Conservation (phyloP, 225 moss, liverwort and hornwort species). For the Physcomitrium patens region DNA sequence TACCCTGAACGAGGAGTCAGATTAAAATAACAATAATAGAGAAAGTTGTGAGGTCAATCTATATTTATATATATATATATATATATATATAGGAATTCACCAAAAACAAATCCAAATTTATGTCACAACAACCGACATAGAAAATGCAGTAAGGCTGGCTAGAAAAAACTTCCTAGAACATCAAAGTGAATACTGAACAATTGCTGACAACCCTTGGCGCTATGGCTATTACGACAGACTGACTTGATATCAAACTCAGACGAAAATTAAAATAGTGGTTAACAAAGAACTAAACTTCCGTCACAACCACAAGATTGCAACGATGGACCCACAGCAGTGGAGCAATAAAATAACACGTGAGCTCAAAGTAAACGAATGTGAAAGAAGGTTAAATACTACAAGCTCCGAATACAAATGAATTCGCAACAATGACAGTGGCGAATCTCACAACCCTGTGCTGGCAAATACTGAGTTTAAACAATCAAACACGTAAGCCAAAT, state of each 20-base stretch:
- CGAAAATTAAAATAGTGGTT: neutral
- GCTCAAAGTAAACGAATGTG: neutral
- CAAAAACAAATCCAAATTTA: too few relatives aligned
- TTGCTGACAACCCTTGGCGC: neutral
- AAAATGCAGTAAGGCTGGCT: neutral
- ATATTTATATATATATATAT: too few relatives aligned
- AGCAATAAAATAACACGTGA: neutral
- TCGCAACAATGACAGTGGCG: neutral
- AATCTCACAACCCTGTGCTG: neutral
- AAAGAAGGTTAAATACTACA: neutral
- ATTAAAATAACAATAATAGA: neutral
- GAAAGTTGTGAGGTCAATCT: neutral
- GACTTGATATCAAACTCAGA: neutral
- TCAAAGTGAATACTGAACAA: neutral
- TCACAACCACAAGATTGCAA: neutral
- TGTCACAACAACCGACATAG: too few relatives aligned
- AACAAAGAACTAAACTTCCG: slow-evolving; percentile 7
- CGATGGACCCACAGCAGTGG: too few relatives aligned
- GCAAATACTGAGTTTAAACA: neutral
- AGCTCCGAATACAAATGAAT: slow-evolving; percentile 1
- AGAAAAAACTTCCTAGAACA: neutral
- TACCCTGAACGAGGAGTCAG: neutral
- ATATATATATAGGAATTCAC: too few relatives aligned
- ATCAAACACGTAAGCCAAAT: neutral
- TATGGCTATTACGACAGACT: neutral